Conservation (phyloP, 805 yeast species). For the Vanderwaltozyma verrucispora region DNA sequence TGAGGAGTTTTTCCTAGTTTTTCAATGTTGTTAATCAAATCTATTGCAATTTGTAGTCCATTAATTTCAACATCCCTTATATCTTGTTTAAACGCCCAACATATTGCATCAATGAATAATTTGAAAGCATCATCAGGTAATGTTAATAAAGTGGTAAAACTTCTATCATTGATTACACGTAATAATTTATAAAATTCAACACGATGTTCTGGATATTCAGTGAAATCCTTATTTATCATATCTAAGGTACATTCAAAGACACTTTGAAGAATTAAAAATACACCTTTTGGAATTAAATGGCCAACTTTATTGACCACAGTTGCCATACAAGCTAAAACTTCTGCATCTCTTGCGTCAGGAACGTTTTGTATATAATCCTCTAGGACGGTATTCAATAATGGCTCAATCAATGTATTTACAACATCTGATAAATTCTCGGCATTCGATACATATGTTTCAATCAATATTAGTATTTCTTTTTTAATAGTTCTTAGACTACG, state of each 20-base stretch:
- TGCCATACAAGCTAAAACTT: conserved; percentile 83
- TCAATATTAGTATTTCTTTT: conserved; percentile 75
- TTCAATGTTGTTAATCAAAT: conserved; percentile 71
- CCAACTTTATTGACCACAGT: conserved; percentile 80
- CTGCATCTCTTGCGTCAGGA: conserved; percentile 93
- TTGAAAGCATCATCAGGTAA: conserved; percentile 81
- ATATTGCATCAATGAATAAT: conserved; percentile 75
- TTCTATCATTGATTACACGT: conserved; percentile 28
- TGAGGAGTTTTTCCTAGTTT: conserved; percentile 42
- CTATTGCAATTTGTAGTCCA: conserved; percentile 71
- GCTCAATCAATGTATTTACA: conserved; percentile 66
- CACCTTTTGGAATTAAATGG: conserved; percentile 66
- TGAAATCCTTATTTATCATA: conserved; percentile 86
- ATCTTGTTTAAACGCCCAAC: conserved; percentile 95
- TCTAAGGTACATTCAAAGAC: conserved; percentile 83
- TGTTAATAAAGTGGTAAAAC: conserved; percentile 71
- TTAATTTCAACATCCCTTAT: conserved; percentile 86
- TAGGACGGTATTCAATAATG: conserved; percentile 66
- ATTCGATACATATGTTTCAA: conserved; percentile 74
- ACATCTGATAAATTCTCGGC: conserved; percentile 76
- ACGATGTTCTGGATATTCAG: conserved; percentile 91
- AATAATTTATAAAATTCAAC: conserved; percentile 39
- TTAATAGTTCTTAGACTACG: conserved; percentile 88
- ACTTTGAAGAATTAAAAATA: conserved; percentile 69
- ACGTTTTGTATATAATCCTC: conserved; percentile 78